These are phyloP conservation scores for Malbranchea zuffiana DNA, from an alignment of 2,329 filamentous ascomycete genomes.

Conservation along the genomic window DNA sequence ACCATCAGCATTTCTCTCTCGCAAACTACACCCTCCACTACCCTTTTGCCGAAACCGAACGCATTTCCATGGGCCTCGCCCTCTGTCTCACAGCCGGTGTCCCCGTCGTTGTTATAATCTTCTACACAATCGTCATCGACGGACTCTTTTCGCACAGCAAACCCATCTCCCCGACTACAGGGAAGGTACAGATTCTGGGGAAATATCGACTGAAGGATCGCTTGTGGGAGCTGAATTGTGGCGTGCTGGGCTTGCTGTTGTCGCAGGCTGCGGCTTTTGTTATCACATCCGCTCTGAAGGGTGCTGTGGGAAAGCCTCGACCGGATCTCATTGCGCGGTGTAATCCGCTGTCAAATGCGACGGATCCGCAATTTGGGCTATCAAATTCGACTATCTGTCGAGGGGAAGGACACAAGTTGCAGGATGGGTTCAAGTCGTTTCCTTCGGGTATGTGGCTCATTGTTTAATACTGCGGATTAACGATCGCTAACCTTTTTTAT, in stretches of 20 bases:
- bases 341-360: slow-evolving; percentile 28
- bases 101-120: slow-evolving; percentile 41
- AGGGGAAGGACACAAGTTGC: slow-evolving; percentile 41
- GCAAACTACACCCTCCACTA: slow-evolving; percentile 48
- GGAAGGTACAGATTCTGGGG: slow-evolving; percentile 31
- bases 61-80: slow-evolving; percentile 42
- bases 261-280: slow-evolving; percentile 46
- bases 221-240: slow-evolving; percentile 53
- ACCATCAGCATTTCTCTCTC: slow-evolving; percentile 48
- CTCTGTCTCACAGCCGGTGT: slow-evolving; percentile 40
- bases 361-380: slow-evolving; percentile 34
- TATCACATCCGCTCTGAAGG: slow-evolving; percentile 48
- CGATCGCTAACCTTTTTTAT: slow-evolving; percentile 13
- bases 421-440: slow-evolving; percentile 50
- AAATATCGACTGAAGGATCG: slow-evolving; percentile 46
- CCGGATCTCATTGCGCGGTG: slow-evolving; percentile 50
- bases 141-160: slow-evolving; percentile 46
- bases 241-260: slow-evolving; percentile 46
- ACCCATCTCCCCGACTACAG: slow-evolving; percentile 24
- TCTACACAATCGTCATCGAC: slow-evolving; percentile 49
- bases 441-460: slow-evolving; percentile 37
- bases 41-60: slow-evolving; percentile 46
- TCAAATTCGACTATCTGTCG: slow-evolving; percentile 43
- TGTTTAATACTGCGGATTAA: neutral
- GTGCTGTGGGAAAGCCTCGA: slow-evolving; percentile 48